Percentiles rank a stretch among this genome's conserved stretches.
phyloP scores from a whole-genome alignment of 2,329 filamentous ascomycete genomes.

The Waltergamsia citrina region DNA sequence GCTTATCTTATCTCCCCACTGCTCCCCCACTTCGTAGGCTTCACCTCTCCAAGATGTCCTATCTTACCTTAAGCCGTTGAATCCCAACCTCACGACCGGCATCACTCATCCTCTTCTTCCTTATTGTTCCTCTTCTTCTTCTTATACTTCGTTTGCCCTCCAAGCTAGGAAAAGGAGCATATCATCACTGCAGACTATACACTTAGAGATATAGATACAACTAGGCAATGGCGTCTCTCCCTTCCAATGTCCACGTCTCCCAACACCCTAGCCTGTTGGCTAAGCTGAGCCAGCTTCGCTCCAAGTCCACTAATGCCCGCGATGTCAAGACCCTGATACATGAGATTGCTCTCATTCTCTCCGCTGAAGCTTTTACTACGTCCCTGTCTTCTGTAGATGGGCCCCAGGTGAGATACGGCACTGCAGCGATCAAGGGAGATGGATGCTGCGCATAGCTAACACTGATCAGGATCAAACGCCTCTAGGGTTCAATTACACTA shows the following conservation, averaged over 20 bases:
- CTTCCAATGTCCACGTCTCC: constrained; percentile 66
- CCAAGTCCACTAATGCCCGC: constrained; percentile 55
- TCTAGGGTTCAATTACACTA: constrained; percentile 66
- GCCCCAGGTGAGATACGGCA: constrained; percentile 45
- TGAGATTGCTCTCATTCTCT: constrained; percentile 77
- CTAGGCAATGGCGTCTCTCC: constrained; percentile 29
- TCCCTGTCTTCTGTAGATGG: constrained; percentile 47
- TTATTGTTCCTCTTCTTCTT: constrained; percentile 11
- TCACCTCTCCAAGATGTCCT: background rate
- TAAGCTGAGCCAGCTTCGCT: constrained; percentile 86
- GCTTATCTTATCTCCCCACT: constrained; percentile 18
- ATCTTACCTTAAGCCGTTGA: background rate
- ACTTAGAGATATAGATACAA: constrained; percentile 1
- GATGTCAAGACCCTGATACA: constrained; percentile 78
- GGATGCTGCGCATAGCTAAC: no score
- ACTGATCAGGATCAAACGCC: constrained; percentile 68
- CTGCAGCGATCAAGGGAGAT: no score
- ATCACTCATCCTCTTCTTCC: no score
- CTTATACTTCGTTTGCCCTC: no score
- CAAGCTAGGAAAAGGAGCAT: no score
- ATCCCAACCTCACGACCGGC: no score
- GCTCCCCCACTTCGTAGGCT: constrained; percentile 10
- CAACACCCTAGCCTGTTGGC: constrained; percentile 76
- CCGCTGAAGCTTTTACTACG: constrained; percentile 66
- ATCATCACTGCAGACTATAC: no score